These are phyloP conservation scores for Sphagnum fallax DNA, from an alignment of 228 moss, liverwort and hornwort species.

Conservation along the genomic window DNA sequence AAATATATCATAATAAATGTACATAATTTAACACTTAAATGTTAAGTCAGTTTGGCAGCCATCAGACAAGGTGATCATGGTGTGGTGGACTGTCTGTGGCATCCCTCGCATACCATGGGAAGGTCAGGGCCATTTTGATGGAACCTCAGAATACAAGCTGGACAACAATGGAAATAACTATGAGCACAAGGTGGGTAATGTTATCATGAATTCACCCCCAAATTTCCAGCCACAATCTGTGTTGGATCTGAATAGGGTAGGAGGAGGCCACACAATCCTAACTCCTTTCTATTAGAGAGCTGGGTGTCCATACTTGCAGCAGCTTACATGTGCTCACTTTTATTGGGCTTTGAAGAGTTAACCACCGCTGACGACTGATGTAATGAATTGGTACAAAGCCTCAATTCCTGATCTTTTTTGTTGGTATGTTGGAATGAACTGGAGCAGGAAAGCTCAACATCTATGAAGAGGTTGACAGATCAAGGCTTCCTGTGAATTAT, in stretches of 20 bases:
- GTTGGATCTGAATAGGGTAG: slow-evolving; percentile 68
- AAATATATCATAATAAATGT: too few species aligned
- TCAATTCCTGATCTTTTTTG: slow-evolving; percentile 32
- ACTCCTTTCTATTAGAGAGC: slow-evolving; percentile 75
- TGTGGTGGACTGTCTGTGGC: slow-evolving; percentile 93
- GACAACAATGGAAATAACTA: slow-evolving; percentile 97
- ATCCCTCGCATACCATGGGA: slow-evolving; percentile 97
- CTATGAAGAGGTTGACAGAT: too few species aligned
- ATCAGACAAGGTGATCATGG: slow-evolving; percentile 88
- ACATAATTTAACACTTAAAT: too few species aligned
- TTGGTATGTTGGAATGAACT: not conserved
- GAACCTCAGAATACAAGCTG: slow-evolving; percentile 88
- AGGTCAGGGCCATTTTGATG: slow-evolving; percentile 92
- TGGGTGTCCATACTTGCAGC: slow-evolving; percentile 41
- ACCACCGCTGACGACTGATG: slow-evolving; percentile 32
- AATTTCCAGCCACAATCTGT: slow-evolving; percentile 70
- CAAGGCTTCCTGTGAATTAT: too few species aligned
- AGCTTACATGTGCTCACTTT: slow-evolving; percentile 91
- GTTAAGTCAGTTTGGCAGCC: slow-evolving; percentile 66
- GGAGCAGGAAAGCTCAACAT: too few species aligned
- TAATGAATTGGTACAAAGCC: slow-evolving; percentile 33
- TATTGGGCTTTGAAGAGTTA: slow-evolving; percentile 83
- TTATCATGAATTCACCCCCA: slow-evolving; percentile 75
- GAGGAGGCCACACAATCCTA: slow-evolving; percentile 62
- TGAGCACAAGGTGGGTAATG: slow-evolving; percentile 90